Evolutionary conservation across 2,329 filamentous ascomycete genomes (phyloP).

Genomic region (Ophiostoma angusticollis): DNA sequence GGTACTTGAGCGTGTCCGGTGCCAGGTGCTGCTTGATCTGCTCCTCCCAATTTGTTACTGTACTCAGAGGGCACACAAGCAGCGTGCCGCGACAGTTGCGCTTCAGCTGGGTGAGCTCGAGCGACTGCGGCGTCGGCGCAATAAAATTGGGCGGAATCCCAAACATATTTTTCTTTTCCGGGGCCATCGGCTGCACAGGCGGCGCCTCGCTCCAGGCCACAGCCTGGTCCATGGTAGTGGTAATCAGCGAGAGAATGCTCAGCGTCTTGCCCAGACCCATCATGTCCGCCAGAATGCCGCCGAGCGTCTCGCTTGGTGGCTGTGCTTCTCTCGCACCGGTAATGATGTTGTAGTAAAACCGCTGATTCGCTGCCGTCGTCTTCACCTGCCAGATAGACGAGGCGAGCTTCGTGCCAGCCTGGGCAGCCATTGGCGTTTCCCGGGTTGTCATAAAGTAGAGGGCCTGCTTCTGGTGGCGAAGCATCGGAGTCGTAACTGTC

Average conservation of each 20-base stretch:
- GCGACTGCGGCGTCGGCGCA: slow-evolving; percentile 27
- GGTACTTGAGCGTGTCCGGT: slow-evolving; percentile 51
- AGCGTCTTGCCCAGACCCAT: slow-evolving; percentile 84
- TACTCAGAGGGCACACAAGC: slow-evolving; percentile 78
- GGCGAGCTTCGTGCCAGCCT: slow-evolving; percentile 43
- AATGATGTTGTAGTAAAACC: slow-evolving; percentile 69
- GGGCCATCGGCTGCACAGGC: slow-evolving; percentile 36
- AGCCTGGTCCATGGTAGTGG: slow-evolving; percentile 51
- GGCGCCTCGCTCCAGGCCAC: slow-evolving; percentile 43
- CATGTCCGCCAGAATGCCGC: slow-evolving; percentile 71
- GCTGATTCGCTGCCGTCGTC: slow-evolving; percentile 36
- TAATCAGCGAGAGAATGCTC: slow-evolving; percentile 69
- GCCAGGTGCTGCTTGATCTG: slow-evolving; percentile 76
- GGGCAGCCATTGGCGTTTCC: slow-evolving; percentile 53
- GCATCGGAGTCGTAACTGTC: slow-evolving; percentile 52
- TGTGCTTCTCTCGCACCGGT: slow-evolving; percentile 52
- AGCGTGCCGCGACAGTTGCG: slow-evolving; percentile 69
- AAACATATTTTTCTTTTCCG: slow-evolving; percentile 27
- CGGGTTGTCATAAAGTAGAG: slow-evolving; percentile 74
- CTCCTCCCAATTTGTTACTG: slow-evolving; percentile 86
- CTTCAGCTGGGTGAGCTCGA: slow-evolving; percentile 39
- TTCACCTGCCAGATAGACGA: slow-evolving; percentile 67
- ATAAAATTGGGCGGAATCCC: slow-evolving; percentile 21
- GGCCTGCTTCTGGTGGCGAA: slow-evolving; percentile 82
- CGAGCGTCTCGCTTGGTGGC: slow-evolving; percentile 53